These are phyloP conservation scores for Pyrus betulifolia DNA, from an alignment of 306 rosid genomes.

Conservation along the genomic window DNA sequence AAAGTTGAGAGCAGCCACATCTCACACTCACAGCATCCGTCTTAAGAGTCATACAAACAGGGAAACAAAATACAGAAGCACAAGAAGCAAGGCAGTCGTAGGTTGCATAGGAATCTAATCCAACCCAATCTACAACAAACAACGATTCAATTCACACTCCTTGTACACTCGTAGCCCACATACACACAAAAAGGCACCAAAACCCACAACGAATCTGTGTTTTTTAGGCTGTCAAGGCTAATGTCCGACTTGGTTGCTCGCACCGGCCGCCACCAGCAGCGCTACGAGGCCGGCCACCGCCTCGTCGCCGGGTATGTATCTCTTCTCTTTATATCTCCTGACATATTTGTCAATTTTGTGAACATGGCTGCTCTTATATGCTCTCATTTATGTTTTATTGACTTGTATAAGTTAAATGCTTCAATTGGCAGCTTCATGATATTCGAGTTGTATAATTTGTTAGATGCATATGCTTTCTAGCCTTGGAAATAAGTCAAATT, in stretches of 20 bases:
- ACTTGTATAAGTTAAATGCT: neutral
- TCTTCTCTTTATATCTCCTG: neutral
- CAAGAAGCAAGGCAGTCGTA: neutral
- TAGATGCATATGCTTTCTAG: neutral
- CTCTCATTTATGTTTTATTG: neutral
- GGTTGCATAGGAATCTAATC: neutral
- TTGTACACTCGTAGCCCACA: neutral
- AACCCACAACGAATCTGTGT: neutral
- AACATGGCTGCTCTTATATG: neutral
- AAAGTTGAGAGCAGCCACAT: too few species aligned
- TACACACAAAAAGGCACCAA: neutral
- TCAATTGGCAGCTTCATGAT: neutral
- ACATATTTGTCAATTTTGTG: neutral
- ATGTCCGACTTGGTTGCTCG: conserved; percentile 45
- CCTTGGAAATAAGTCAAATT: neutral
- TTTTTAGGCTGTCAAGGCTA: neutral
- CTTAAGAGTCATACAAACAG: too few species aligned
- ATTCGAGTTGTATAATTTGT: neutral
- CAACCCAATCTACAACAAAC: neutral
- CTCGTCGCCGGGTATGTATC: conserved; percentile 32
- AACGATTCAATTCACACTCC: neutral
- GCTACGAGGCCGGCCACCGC: conserved; percentile 31
- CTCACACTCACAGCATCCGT: too few species aligned
- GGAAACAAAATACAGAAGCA: too few species aligned
- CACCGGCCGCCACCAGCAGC: conserved; percentile 35